Conservation (phyloP, 2,329 filamentous ascomycete species). For the Aspergillus costaricaensis region DNA sequence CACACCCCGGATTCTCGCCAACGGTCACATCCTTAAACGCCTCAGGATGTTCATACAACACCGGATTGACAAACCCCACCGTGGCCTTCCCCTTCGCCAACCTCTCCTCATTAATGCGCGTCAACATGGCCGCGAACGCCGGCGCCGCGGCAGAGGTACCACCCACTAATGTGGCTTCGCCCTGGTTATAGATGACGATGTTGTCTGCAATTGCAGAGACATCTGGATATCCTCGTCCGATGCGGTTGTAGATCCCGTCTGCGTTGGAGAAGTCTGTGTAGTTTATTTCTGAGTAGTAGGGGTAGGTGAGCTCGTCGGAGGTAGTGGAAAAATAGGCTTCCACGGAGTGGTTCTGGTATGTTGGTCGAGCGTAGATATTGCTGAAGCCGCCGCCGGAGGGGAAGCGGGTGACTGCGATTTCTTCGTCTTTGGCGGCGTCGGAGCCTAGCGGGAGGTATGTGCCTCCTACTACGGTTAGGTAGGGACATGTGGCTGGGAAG, state of each 20-base stretch:
- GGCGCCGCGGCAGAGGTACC: slow-evolving; percentile 53
- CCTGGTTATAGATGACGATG: slow-evolving; percentile 32
- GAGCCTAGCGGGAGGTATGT: slow-evolving; percentile 39
- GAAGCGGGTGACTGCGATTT: slow-evolving; percentile 42
- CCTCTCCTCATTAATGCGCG: slow-evolving; percentile 58
- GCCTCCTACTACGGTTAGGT: slow-evolving; percentile 41
- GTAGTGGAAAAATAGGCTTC: slow-evolving; percentile 35
- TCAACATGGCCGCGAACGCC: slow-evolving; percentile 57
- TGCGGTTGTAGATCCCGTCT: slow-evolving; percentile 37
- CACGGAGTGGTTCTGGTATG: slow-evolving; percentile 44
- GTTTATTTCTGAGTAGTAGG: slow-evolving; percentile 35
- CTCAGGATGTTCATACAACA: slow-evolving; percentile 33
- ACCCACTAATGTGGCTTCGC: slow-evolving; percentile 25
- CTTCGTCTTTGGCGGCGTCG: slow-evolving; percentile 32
- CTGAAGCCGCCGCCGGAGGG: slow-evolving; percentile 47
- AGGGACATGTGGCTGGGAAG: slow-evolving; percentile 40
- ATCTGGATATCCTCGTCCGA: slow-evolving; percentile 40
- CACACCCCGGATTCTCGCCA: slow-evolving; percentile 35
- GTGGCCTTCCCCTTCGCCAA: slow-evolving; percentile 51
- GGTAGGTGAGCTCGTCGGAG: slow-evolving; percentile 23
- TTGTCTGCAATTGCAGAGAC: slow-evolving; percentile 41
- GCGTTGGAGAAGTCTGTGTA: slow-evolving; percentile 33
- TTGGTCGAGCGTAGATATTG: slow-evolving; percentile 43
- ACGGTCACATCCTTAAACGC: slow-evolving; percentile 36
- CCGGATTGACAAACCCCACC: slow-evolving; percentile 58